Evolutionary conservation across 768 basidiomycete species (phyloP), one percentile per base, ranked within the genome.

Genomic region (Boletus coccyginus): DNA sequence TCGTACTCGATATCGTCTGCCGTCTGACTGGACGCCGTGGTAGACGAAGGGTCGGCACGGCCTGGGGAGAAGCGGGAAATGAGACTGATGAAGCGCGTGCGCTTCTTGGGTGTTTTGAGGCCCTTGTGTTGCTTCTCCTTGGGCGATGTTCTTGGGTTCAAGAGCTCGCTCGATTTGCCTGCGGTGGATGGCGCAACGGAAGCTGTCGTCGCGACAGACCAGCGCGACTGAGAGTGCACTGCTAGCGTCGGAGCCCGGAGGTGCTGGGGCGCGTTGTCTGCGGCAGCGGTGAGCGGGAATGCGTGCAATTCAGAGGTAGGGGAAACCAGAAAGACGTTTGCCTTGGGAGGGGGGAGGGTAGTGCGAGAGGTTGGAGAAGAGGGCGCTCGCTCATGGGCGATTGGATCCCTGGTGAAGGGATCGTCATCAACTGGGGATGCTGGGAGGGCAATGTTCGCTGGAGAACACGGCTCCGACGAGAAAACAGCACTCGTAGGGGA

Each of bases 171-270:
- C 0, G 53, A 36, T 33, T 52, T 70, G 0, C 57, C 62, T 5
- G 55, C 19, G 7, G 49, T 49, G 4, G 65, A 69, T 0, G 59
- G 62, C 0, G 69, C 35, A 0, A 72, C 12, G 16, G 71, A 71
- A 1, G 70, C 71, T 0, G 70, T 73, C 0, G 71, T 71, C 5
- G 70, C 70, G 24, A 73, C 54, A 14, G 70, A 71, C 70, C 70
- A 71, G 14, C 57, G 63, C 0, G 66, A 67, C 49, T 67, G 67
- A 12, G 61, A 55, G 8, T 46, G 39, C n/a, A 56, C 24, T 6
- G 53, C 17, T 7, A 13, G 10, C 10, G 53, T 53, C 5, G 51
- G 46, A 7, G 64, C 13, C 2, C 45, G 46, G 9, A 66, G 63
- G n/a, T 38, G 39, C 3, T 27, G 49, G 12, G n/a, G 21, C 0